A percentile compares a stretch with the other conserved stretches of the same genome.
Conservation (phyloP, 306 rosid genomes). For the Corylus americana region DNA sequence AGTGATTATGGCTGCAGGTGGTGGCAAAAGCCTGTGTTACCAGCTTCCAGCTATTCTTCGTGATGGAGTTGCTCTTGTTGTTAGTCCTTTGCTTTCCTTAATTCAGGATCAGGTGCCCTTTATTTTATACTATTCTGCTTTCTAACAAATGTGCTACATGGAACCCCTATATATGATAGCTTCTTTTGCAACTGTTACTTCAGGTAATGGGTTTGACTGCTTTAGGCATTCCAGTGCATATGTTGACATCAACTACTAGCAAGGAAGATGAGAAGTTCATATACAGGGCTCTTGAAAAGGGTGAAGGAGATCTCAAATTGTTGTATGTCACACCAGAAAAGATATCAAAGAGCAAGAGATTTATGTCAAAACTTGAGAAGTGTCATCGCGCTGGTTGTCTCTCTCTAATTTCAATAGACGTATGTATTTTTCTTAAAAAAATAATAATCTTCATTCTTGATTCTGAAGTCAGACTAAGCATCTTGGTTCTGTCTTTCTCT, state of each 20-base stretch:
- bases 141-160: not conserved
- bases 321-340: slow-evolving; percentile 94
- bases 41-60: slow-evolving; percentile 93
- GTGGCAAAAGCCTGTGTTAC: slow-evolving; percentile 98
- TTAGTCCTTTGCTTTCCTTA: slow-evolving; percentile 90
- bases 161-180: slow-evolving; percentile 13
- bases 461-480: not conserved
- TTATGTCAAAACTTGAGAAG: slow-evolving; percentile 97
- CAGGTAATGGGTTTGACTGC: slow-evolving; percentile 96
- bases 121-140: slow-evolving; percentile 20
- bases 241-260: slow-evolving; percentile 79
- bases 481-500: slow-evolving; percentile 14
- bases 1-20: slow-evolving; percentile 98
- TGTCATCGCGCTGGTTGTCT: slow-evolving; percentile 87
- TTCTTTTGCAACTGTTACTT: slow-evolving; percentile 24
- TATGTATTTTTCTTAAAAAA: slow-evolving; percentile 36
- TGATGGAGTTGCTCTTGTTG: slow-evolving; percentile 84
- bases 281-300: slow-evolving; percentile 87
- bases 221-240: slow-evolving; percentile 76
- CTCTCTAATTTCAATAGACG: slow-evolving; percentile 83
- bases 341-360: slow-evolving; percentile 98
- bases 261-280: slow-evolving; percentile 82
- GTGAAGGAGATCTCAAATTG: slow-evolving; percentile 77
- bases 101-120: slow-evolving; percentile 92
- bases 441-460: slow-evolving; percentile 15